Percentiles rank a stretch among this genome's conserved stretches.
Conservation (phyloP, 2,329 filamentous ascomycete species). For the Hymenoscyphus infarciens region DNA sequence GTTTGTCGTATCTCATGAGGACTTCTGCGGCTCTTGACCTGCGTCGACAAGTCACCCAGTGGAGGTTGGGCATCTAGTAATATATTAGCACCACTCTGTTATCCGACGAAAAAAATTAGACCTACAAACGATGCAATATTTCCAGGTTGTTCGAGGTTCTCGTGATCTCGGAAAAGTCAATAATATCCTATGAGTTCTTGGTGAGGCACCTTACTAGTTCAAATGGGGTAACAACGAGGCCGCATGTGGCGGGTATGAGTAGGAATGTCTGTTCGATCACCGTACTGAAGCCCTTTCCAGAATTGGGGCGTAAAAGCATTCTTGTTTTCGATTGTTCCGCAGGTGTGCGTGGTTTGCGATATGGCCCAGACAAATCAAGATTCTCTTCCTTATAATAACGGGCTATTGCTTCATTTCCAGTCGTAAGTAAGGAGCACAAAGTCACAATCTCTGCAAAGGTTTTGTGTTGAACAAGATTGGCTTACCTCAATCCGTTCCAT, state of each 20-base stretch:
- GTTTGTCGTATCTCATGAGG: conserved; percentile 13
- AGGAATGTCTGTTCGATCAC: conserved; percentile 13
- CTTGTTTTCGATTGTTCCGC: conserved; percentile 15
- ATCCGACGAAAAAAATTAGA: neutral
- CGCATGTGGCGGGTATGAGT: conserved; percentile 25
- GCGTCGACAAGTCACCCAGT: conserved; percentile 31
- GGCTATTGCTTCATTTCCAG: conserved; percentile 9
- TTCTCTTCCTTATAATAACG: conserved; percentile 10
- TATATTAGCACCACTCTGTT: neutral
- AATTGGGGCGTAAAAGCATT: conserved; percentile 22
- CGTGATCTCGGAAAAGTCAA: conserved; percentile 3
- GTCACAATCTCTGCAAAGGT: no score
- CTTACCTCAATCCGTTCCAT: conserved; percentile 15
- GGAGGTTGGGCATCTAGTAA: conserved; percentile 31
- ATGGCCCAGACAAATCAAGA: conserved; percentile 6
- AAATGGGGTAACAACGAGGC: conserved; percentile 20
- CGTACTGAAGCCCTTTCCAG: conserved; percentile 23
- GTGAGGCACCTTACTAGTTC: conserved; percentile 13
- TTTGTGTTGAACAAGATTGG: neutral
- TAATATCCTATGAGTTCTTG: neutral
- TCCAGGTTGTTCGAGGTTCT: conserved; percentile 11
- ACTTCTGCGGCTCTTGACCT: conserved; percentile 17
- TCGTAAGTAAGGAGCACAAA: neutral
- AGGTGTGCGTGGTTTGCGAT: conserved; percentile 9
- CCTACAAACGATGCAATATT: conserved; percentile 24